Evolutionary conservation across 2,329 filamentous ascomycete species (phyloP).

Genomic region (Aspergillus floridensis): DNA sequence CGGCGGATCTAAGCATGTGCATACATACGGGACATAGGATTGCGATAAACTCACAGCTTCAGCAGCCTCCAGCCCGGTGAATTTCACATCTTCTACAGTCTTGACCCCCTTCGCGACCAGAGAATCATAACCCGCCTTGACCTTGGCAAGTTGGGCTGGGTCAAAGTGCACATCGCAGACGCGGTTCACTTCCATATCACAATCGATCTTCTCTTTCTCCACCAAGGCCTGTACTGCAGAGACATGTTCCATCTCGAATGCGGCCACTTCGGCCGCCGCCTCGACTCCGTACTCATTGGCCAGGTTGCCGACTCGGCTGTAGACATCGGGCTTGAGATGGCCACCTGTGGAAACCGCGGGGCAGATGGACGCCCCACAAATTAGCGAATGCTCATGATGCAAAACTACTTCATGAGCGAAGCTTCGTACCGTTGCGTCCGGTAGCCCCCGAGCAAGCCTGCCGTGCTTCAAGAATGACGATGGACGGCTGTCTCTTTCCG

Average conservation of each 20-base stretch:
- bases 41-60: slow-evolving; percentile 19
- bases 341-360: slow-evolving; percentile 26
- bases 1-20: background rate
- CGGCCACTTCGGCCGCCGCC: slow-evolving; percentile 38
- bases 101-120: slow-evolving; percentile 27
- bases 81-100: slow-evolving; percentile 28
- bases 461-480: slow-evolving; percentile 43
- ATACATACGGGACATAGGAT: background rate
- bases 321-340: slow-evolving; percentile 45
- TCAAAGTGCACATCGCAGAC: slow-evolving; percentile 41
- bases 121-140: slow-evolving; percentile 29
- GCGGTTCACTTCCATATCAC: slow-evolving; percentile 42
- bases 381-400: background rate
- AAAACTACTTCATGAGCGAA: background rate
- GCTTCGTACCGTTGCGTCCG: slow-evolving; percentile 38
- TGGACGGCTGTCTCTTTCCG: slow-evolving; percentile 18
- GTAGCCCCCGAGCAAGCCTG: slow-evolving; percentile 45
- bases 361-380: background rate
- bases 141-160: slow-evolving; percentile 27
- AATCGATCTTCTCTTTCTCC: slow-evolving; percentile 43
- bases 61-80: slow-evolving; percentile 23
- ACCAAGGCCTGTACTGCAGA: slow-evolving; percentile 39
- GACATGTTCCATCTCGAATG: slow-evolving; percentile 44
- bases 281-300: slow-evolving; percentile 34
- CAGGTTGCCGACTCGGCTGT: slow-evolving; percentile 35